Conservation (phyloP, 2,329 filamentous ascomycete species). For the Nannizziopsis arthrosporioides region DNA sequence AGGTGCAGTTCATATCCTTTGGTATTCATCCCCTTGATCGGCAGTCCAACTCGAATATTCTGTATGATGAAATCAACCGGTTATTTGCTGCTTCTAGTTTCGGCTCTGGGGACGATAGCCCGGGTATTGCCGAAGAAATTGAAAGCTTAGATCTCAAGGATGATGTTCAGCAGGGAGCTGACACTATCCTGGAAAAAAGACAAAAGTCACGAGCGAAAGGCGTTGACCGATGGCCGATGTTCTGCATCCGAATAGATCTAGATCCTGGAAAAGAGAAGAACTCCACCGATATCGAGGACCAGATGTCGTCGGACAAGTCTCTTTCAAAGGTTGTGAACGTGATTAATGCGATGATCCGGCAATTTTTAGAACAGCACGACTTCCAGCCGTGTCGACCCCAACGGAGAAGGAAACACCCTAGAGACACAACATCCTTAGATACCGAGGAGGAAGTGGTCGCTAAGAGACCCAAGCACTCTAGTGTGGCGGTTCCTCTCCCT, state of each 20-base stretch:
- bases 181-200: constrained; percentile 25
- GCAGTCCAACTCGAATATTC: constrained; percentile 47
- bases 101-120: constrained; percentile 44
- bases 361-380: constrained; percentile 64
- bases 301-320: constrained; percentile 29
- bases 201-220: constrained; percentile 46
- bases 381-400: constrained; percentile 44
- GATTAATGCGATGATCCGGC: constrained; percentile 54
- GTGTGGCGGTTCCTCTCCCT: background rate
- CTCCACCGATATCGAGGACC: constrained; percentile 31
- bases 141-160: constrained; percentile 26
- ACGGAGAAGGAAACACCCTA: background rate
- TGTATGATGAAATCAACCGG: constrained; percentile 69
- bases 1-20: constrained; percentile 69
- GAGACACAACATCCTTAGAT: background rate
- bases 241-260: constrained; percentile 58
- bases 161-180: constrained; percentile 15
- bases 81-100: constrained; percentile 69
- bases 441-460: background rate
- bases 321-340: constrained; percentile 52
- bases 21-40: constrained; percentile 54
- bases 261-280: constrained; percentile 17
- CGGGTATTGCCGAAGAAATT: constrained; percentile 25
- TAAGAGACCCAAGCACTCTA: constrained; percentile 4
- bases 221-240: constrained; percentile 79